These are phyloP conservation scores for Acer yangbiense DNA, from an alignment of 345 rosid genomes.

Conservation along the genomic window DNA sequence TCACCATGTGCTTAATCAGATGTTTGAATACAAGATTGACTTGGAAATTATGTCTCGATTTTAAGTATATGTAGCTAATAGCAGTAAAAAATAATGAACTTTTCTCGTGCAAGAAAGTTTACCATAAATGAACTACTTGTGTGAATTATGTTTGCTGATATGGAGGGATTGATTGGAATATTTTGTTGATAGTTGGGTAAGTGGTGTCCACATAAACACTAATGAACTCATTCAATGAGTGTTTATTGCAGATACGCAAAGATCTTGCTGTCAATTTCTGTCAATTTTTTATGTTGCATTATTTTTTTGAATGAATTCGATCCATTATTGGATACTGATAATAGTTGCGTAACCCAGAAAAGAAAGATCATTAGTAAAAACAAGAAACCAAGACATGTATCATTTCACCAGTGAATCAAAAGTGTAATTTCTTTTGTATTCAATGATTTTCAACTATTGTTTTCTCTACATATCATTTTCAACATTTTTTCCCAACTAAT, in stretches of 20 bases:
- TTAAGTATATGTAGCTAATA: too few relatives aligned
- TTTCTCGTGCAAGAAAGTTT: too few relatives aligned
- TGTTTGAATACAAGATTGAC: not conserved
- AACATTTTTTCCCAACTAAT: not conserved
- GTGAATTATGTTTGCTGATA: too few relatives aligned
- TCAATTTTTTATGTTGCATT: not conserved
- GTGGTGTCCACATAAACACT: slow-evolving; percentile 10
- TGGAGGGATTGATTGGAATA: not conserved
- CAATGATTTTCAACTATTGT: not conserved
- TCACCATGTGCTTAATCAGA: slow-evolving; percentile 22
- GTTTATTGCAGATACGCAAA: not conserved
- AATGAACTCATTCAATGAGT: not conserved
- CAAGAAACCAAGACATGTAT: not conserved
- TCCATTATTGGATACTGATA: not conserved
- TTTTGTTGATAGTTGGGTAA: not conserved
- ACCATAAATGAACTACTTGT: too few relatives aligned
- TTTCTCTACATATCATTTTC: slow-evolving; percentile 9
- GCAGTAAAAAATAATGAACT: too few relatives aligned
- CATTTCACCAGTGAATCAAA: not conserved
- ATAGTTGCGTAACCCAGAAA: not conserved
- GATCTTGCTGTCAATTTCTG: not conserved
- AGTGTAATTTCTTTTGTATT: slow-evolving; percentile 11
- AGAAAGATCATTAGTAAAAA: not conserved
- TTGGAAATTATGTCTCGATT: not conserved
- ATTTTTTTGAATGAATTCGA: not conserved